These are phyloP conservation scores for Aspergillus ostianus DNA, from an alignment of 495 filamentous ascomycete genomes.

Conservation along the genomic window DNA sequence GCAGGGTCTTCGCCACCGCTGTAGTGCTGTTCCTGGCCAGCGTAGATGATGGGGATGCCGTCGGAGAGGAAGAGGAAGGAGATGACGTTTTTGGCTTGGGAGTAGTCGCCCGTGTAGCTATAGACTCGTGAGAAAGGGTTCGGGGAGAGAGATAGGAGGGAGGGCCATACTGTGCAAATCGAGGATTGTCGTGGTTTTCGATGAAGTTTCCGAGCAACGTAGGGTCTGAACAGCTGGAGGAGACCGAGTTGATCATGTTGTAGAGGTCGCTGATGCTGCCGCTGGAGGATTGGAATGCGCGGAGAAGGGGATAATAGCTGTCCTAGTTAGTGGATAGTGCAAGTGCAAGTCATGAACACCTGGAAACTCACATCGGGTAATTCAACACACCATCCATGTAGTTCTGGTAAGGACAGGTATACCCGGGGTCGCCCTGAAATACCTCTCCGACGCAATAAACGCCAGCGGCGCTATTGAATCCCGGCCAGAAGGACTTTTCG, in stretches of 20 bases:
- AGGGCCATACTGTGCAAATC: slow-evolving; percentile 53
- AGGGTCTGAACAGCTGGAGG: slow-evolving; percentile 54
- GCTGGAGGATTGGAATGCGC: slow-evolving; percentile 58
- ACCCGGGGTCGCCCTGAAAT: slow-evolving; percentile 56
- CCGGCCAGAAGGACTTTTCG: slow-evolving; percentile 65
- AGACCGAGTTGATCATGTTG: slow-evolving; percentile 56
- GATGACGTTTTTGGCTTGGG: slow-evolving; percentile 65
- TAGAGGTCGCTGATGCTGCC: slow-evolving; percentile 60
- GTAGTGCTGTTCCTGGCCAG: slow-evolving; percentile 76
- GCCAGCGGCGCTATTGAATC: slow-evolving; percentile 61
- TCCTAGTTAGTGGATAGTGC: no score
- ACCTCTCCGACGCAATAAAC: slow-evolving; percentile 74
- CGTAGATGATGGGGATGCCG: slow-evolving; percentile 66
- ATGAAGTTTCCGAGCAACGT: slow-evolving; percentile 70
- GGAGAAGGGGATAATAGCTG: slow-evolving; percentile 55
- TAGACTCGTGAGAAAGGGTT: background rate
- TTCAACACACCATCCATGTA: slow-evolving; percentile 64
- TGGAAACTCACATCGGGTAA: slow-evolving; percentile 41
- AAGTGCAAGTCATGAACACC: background rate
- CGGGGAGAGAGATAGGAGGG: no score
- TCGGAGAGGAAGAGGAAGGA: slow-evolving; percentile 70
- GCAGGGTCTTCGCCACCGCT: slow-evolving; percentile 58
- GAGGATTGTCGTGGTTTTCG: slow-evolving; percentile 76
- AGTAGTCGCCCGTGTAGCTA: slow-evolving; percentile 36
- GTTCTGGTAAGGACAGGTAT: slow-evolving; percentile 64